These are phyloP conservation scores for Chaetoceros tenuissimus DNA, from an alignment of 108 stramenopile genomes.

Conservation along the genomic window DNA sequence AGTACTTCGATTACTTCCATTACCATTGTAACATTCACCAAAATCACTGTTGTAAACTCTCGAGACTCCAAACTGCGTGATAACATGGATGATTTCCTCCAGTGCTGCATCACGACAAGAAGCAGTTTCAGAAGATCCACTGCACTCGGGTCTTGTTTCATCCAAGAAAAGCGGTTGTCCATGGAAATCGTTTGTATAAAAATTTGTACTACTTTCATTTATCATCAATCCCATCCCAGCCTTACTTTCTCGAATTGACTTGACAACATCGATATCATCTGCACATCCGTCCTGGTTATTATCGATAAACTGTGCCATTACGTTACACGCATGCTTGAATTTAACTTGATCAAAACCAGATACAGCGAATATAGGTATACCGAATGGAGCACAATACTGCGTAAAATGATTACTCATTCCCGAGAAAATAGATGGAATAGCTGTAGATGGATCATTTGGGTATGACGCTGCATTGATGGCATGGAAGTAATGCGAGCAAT, in stretches of 20 bases:
- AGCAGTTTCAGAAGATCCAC: background rate
- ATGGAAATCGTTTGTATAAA: background rate
- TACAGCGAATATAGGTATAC: background rate
- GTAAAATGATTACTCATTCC: background rate
- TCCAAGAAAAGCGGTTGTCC: background rate
- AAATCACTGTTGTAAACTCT: background rate
- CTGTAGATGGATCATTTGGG: background rate
- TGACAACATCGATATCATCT: background rate
- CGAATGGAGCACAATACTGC: background rate
- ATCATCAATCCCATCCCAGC: background rate
- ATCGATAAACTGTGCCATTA: background rate
- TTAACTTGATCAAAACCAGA: background rate
- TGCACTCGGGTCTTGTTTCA: background rate
- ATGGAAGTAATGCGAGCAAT: no score
- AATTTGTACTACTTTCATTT: background rate
- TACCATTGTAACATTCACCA: background rate
- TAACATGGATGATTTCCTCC: background rate
- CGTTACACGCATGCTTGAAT: background rate
- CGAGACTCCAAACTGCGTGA: background rate
- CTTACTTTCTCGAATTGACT: background rate
- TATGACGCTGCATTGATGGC: background rate
- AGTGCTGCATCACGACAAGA: background rate
- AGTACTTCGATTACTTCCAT: background rate
- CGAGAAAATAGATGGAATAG: background rate
- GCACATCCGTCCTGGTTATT: background rate